Evolutionary conservation across 192 early-diverging fungal genomes (phyloP), one percentile per base, ranked within the genome.

Genomic region (Phycomyces blakesleeanus): DNA sequence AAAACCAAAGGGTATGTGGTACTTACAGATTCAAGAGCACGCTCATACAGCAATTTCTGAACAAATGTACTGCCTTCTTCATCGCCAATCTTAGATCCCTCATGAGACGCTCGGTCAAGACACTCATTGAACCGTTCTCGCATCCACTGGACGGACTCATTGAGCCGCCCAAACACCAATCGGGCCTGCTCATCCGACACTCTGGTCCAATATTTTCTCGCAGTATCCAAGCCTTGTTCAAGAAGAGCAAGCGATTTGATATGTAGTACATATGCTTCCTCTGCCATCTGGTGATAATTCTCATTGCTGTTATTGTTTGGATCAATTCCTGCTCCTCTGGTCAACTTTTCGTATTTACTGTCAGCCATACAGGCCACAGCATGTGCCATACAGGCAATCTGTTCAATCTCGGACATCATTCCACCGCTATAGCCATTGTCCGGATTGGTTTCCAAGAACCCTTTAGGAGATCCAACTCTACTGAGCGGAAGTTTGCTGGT

Each of bases 51-150:
- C 18, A 90, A 64, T 55, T 87, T 87, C n/a, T 87, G 87, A 5
- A 87, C 78, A 11, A 77, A 80, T 1, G 83, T 73, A 40, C 77
- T 73, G 16, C 61, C 24, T 39, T 20, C 9, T 41, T 52, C 18
- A 1, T 38, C 14, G 12, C 14, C 76, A 40, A 75, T 78, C 37
- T 83, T 83, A 8, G 55, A 67, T 51, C 75, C 80, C 39, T 84
- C 80, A 22, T 76, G 69, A 68, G 93, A 87, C 0, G 94, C 96
- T 5, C 86, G 79, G 15, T 95, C 93, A 10, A 96, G 66, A 54
- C 92, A 95, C 53, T 89, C 90, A 75, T 98, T 95, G 68, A 95
- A 98, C 59, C 88, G 84, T 53, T 83, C 84, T 21, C 92, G 86
- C 57, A 96, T 89, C 91, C 93, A 97, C 64, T 95, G 90, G 9